Evolutionary conservation across 331 rosid species (phyloP).

Genomic region (Pyracantha coccinea): DNA sequence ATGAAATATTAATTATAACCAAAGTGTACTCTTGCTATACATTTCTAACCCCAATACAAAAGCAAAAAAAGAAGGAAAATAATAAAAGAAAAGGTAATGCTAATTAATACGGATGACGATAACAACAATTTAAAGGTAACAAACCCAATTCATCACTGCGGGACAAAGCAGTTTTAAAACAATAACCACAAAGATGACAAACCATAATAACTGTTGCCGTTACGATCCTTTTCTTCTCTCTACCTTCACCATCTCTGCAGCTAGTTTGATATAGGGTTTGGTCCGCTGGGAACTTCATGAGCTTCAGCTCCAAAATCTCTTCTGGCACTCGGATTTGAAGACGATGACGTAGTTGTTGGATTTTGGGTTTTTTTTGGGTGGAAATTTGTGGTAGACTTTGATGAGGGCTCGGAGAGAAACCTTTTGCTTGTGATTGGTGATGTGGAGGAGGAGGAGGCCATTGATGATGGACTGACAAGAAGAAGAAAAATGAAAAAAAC

Average conservation of each 20-base stretch:
- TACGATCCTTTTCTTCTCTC: slow-evolving; percentile 25
- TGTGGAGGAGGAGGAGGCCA: slow-evolving; percentile 11
- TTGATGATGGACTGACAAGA: slow-evolving; percentile 20
- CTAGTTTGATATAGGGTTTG: slow-evolving; percentile 88
- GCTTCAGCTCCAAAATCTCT: slow-evolving; percentile 54
- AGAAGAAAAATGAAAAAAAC: slow-evolving; percentile 43
- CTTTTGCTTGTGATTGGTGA: slow-evolving; percentile 4
- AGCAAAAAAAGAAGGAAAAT: background rate
- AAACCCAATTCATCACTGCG: slow-evolving; percentile 30
- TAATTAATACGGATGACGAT: slow-evolving; percentile 27
- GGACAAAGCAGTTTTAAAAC: slow-evolving; percentile 34
- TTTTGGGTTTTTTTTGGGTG: slow-evolving; percentile 33
- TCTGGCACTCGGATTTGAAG: slow-evolving; percentile 16
- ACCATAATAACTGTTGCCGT: slow-evolving; percentile 15
- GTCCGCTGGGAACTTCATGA: slow-evolving; percentile 96
- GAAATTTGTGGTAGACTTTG: slow-evolving; percentile 26
- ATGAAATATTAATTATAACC: background rate
- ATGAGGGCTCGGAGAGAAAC: slow-evolving; percentile 21
- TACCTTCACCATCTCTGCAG: background rate
- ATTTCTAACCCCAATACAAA: slow-evolving; percentile 29
- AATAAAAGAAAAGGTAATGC: slow-evolving; percentile 4
- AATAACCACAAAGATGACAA: slow-evolving; percentile 37
- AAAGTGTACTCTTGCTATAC: slow-evolving; percentile 59
- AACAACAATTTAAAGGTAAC: slow-evolving; percentile 27
- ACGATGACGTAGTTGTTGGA: background rate